These are phyloP conservation scores for Calonectria hawksworthii DNA, from an alignment of 2,329 filamentous ascomycete genomes.

Conservation along the genomic window DNA sequence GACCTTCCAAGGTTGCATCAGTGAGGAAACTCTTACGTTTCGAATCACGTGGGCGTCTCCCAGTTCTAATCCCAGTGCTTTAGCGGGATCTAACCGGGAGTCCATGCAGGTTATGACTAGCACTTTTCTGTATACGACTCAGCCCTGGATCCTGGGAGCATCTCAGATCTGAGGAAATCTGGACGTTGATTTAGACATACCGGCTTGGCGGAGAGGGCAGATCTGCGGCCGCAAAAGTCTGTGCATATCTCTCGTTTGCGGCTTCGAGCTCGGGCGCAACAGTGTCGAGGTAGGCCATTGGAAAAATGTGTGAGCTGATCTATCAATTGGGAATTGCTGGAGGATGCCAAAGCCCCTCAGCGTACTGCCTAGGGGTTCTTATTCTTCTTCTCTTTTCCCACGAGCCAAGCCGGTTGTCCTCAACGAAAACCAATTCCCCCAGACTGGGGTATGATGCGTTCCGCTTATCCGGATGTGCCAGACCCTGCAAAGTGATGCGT, in stretches of 20 bases:
- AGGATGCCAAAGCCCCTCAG: slow-evolving; percentile 1
- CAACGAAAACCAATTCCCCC: slow-evolving; percentile 12
- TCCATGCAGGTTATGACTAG: slow-evolving; percentile 83
- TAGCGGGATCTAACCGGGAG: slow-evolving; percentile 77
- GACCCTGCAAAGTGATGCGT: background rate
- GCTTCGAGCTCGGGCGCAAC: slow-evolving; percentile 39
- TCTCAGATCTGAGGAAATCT: background rate
- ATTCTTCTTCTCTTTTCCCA: slow-evolving; percentile 13
- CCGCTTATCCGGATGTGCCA: slow-evolving; percentile 36
- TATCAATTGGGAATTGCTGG: slow-evolving; percentile 22
- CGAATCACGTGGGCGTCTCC: slow-evolving; percentile 86
- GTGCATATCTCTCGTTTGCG: slow-evolving; percentile 40
- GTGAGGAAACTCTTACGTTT: slow-evolving; percentile 62
- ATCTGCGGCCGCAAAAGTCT: slow-evolving; percentile 37
- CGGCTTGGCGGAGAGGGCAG: slow-evolving; percentile 42
- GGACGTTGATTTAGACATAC: slow-evolving; percentile 27
- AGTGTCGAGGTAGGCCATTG: slow-evolving; percentile 27
- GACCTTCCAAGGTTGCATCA: slow-evolving; percentile 5
- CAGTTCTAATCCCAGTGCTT: slow-evolving; percentile 72
- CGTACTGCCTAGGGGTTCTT: slow-evolving; percentile 25
- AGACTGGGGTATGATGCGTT: slow-evolving; percentile 18
- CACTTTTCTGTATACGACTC: slow-evolving; percentile 48
- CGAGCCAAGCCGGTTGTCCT: slow-evolving; percentile 13
- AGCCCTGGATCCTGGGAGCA: slow-evolving; percentile 30
- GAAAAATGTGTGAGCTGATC: slow-evolving; percentile 23